Evolutionary conservation across 306 rosid species (phyloP), one percentile per base, ranked within the genome.

Genomic region (Medicago ruthenica): DNA sequence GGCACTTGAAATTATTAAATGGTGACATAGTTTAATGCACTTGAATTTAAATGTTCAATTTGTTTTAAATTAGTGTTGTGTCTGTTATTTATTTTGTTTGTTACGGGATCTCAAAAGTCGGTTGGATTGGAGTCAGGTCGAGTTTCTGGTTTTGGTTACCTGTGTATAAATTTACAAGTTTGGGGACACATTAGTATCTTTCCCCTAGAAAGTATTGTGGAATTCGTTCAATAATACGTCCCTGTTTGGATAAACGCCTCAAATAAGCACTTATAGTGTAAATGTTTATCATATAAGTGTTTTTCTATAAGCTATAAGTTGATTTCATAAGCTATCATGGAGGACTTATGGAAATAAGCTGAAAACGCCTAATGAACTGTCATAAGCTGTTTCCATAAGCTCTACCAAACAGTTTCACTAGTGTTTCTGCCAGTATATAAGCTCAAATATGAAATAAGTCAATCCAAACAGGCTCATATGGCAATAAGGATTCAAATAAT

Each of bases 101-200:
- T 54, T 62, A 8, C 40, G 61, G 39, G 73, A 63, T 78, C 50
- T 70, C 64, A 54, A 68, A 61, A 15, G 59, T 34, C 22, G 22
- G 83, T 63, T 27, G 50, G 48, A 48, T 63, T 27, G 50, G 61
- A 48, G 61, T 76, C 58, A 44, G 71, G 74, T 73, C 59, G 71
- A 63, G 67, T 48, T 45, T 61, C 42, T 36, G 73, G 34, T 61
- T 41, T 67, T 66, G 77, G 72, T 34, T 76, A 74, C 69, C 60
- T 6, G 16, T 55, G 78, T 81, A 76, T 79, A 80, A 80, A 60
- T 84, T 75, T 79, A 67, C 34, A 13, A 31, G 47, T 31, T 22
- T 63, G 15, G 71, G 34, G 15, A 12, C 61, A 74, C 11, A 3
- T 74, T 14, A 47, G 62, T 36, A 36, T 13, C 7, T 48, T 48